Evolutionary conservation across 2,329 filamentous ascomycete genomes (phyloP).

Genomic region (Fusarium gaditjirri): DNA sequence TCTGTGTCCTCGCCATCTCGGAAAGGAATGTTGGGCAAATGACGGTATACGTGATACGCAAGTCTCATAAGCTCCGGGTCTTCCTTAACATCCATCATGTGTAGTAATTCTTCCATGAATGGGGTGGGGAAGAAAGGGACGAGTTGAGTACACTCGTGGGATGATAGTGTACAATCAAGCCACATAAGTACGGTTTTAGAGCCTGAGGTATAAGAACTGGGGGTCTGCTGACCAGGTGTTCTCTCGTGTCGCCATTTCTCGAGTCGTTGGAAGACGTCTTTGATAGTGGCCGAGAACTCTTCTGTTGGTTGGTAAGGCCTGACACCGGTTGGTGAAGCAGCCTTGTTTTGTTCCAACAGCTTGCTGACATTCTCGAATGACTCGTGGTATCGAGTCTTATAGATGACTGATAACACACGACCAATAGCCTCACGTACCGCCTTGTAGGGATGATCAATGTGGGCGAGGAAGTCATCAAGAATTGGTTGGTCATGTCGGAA

Average conservation of each 20-base stretch:
- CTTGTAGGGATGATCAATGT: conserved; percentile 98
- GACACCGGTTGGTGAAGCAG: conserved; percentile 82
- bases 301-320: conserved; percentile 83
- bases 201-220: conserved; percentile 92
- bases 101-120: conserved; percentile 91
- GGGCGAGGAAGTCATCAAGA: conserved; percentile 85
- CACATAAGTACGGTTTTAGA: conserved; percentile 96
- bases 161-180: conserved; percentile 91
- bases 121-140: conserved; percentile 89
- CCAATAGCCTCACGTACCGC: conserved; percentile 96
- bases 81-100: conserved; percentile 99
- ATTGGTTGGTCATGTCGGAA: conserved; percentile 92
- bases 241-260: conserved; percentile 90
- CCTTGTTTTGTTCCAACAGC: conserved; percentile 82
- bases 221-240: conserved; percentile 87
- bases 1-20: conserved; percentile 83
- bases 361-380: conserved; percentile 83
- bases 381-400: conserved; percentile 92
- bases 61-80: conserved; percentile 94
- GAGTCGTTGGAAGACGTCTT: conserved; percentile 79
- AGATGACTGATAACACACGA: conserved; percentile 86
- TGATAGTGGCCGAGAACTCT: conserved; percentile 78
- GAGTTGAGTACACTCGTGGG: conserved; percentile 91
- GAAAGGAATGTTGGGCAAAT: conserved; percentile 95
- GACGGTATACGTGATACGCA: conserved; percentile 96